phyloP scores from a whole-genome alignment of 805 yeast genomes.

The Ogataea populi-albae region DNA sequence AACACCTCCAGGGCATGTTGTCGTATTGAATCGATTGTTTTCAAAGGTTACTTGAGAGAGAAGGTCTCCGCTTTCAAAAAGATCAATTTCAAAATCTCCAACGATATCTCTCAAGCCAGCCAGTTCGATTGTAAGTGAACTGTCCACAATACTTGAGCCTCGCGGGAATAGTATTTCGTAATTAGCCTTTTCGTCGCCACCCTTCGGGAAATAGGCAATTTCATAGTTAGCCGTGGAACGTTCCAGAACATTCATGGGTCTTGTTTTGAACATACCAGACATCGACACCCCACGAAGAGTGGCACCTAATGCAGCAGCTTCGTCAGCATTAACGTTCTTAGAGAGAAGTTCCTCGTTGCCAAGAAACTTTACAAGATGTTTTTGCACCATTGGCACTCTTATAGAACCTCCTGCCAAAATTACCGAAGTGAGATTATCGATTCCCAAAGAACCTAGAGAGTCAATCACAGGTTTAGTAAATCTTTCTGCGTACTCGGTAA shows the following conservation, averaged over 20 bases:
- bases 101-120: conserved; percentile 29
- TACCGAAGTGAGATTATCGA: conserved; percentile 44
- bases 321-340: conserved; percentile 92
- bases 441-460: conserved; percentile 40
- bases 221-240: conserved; percentile 49
- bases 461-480: conserved; percentile 53
- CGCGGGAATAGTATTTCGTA: conserved; percentile 41
- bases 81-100: conserved; percentile 34
- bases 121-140: conserved; percentile 35
- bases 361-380: conserved; percentile 48
- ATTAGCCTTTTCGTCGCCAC: conserved; percentile 27
- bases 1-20: conserved; percentile 39
- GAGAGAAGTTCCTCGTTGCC: conserved; percentile 59
- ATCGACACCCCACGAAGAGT: conserved; percentile 78
- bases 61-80: conserved; percentile 32
- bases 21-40: conserved; percentile 24
- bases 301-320: conserved; percentile 87
- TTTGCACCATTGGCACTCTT: conserved; percentile 84
- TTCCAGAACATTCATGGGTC: conserved; percentile 59
- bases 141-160: conserved; percentile 40
- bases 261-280: conserved; percentile 64
- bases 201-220: conserved; percentile 22
- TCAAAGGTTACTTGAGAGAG: conserved; percentile 11
- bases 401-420: conserved; percentile 88
- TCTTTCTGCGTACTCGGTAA: conserved; percentile 42